Evolutionary conservation across 495 filamentous ascomycete genomes (phyloP).

Genomic region (Penicillium waksmanii): DNA sequence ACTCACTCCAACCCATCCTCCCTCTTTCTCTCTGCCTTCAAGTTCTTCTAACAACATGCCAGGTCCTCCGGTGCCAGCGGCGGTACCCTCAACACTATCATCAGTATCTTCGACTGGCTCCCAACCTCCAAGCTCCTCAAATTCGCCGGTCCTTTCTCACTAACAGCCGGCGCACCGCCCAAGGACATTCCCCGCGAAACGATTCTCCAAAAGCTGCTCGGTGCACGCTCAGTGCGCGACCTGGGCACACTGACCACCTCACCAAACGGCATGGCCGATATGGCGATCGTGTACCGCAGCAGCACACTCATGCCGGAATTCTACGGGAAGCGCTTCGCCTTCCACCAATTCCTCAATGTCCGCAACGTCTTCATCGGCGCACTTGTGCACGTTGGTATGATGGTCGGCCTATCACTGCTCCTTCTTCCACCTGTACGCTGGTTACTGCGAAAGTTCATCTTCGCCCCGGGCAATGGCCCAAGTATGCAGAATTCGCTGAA

Average conservation of each 20-base stretch:
- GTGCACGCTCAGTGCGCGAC: constrained; percentile 62
- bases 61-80: constrained; percentile 65
- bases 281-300: constrained; percentile 70
- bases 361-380: constrained; percentile 62
- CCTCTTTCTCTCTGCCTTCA: not conserved
- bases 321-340: constrained; percentile 77
- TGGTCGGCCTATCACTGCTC: constrained; percentile 56
- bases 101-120: constrained; percentile 67
- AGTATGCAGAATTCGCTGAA: constrained; percentile 56
- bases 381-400: constrained; percentile 58
- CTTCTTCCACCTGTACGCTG: constrained; percentile 57
- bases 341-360: constrained; percentile 67
- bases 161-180: constrained; percentile 63
- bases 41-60: not conserved
- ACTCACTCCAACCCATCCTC: not conserved
- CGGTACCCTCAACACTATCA: constrained; percentile 68
- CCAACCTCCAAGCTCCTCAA: constrained; percentile 57
- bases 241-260: constrained; percentile 71
- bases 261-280: constrained; percentile 60
- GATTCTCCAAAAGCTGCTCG: constrained; percentile 54
- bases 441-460: constrained; percentile 56
- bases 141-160: constrained; percentile 62
- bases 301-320: constrained; percentile 72
- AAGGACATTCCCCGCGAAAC: constrained; percentile 37
- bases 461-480: constrained; percentile 70